Percentiles rank a stretch among this genome's conserved stretches.
These are phyloP conservation scores for Carex arenaria DNA, from an alignment of 202 grass and related monocot species.

Conservation along the genomic window DNA sequence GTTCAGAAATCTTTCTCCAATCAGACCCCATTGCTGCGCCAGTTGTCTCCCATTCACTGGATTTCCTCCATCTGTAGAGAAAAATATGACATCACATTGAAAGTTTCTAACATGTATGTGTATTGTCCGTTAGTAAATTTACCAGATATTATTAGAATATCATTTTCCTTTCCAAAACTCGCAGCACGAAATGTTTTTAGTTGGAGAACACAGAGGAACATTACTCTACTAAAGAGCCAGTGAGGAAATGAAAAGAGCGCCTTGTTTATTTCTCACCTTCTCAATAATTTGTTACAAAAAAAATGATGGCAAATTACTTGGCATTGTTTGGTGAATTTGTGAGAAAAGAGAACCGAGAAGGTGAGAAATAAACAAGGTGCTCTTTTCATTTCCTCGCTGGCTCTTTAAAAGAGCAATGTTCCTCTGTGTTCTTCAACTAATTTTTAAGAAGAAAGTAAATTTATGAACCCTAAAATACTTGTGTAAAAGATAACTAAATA, in stretches of 20 bases:
- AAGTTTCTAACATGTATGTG: conserved; percentile 1
- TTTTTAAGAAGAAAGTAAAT: background rate
- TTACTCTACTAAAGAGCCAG: background rate
- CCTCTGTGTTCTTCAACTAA: background rate
- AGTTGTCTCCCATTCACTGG: conserved; percentile 54
- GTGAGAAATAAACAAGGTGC: background rate
- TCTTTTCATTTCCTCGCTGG: background rate
- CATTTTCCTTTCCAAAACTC: background rate
- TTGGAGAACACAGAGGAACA: background rate
- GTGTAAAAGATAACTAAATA: background rate
- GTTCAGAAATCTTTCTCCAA: conserved; percentile 76
- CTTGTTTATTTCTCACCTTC: background rate
- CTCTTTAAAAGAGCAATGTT: background rate
- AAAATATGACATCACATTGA: conserved; percentile 16
- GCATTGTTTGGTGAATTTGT: background rate
- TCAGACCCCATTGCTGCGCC: conserved; percentile 29
- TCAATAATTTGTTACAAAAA: too few species aligned
- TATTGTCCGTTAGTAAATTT: background rate
- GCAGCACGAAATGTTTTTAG: background rate
- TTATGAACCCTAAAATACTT: background rate
- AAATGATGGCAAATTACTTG: too few species aligned
- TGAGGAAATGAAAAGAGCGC: background rate
- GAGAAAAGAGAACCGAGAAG: background rate
- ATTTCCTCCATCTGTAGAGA: conserved; percentile 59
- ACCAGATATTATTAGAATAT: background rate